A percentile compares a stretch with the other conserved stretches of the same genome.
Conservation (phyloP, 1,139 yeast species). For the Ashbya aceris region DNA sequence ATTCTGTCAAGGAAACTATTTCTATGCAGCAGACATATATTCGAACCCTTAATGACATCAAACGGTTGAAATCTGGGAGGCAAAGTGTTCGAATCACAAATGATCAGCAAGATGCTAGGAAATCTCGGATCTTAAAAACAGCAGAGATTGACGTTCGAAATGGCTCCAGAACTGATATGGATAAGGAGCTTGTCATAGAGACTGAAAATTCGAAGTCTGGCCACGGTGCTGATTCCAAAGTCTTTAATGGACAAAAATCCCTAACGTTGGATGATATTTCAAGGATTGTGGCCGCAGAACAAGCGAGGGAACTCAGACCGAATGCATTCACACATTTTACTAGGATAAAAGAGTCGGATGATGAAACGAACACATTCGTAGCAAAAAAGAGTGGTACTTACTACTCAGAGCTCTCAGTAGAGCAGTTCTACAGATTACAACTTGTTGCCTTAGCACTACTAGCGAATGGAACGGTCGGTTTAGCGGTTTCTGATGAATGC, state of each 20-base stretch:
- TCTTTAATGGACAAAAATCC: constrained; percentile 72
- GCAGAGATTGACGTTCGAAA: constrained; percentile 29
- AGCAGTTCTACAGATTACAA: constrained; percentile 46
- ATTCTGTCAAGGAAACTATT: constrained; percentile 14
- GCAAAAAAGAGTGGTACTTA: constrained; percentile 35
- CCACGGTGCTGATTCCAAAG: constrained; percentile 8
- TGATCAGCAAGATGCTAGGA: constrained; percentile 49
- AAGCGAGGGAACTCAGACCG: constrained; percentile 76
- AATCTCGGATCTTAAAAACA: constrained; percentile 42
- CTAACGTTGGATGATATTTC: constrained; percentile 94
- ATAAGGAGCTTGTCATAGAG: constrained; percentile 19
- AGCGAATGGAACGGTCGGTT: constrained; percentile 11
- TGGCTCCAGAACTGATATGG: constrained; percentile 6
- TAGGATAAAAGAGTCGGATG: constrained; percentile 26
- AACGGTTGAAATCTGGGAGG: constrained; percentile 65
- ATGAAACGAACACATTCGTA: constrained; percentile 13
- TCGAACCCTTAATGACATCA: constrained; percentile 67
- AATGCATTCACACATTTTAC: constrained; percentile 30
- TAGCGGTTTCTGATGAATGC: constrained; percentile 9
- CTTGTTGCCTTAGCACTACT: constrained; percentile 42
- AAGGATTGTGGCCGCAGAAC: constrained; percentile 93
- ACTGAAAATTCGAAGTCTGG: constrained; percentile 37
- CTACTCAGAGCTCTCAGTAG: constrained; percentile 60
- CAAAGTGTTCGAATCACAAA: constrained; percentile 57
- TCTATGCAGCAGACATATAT: constrained; percentile 46